Percentiles rank a stretch among this genome's conserved stretches.
Conservation (phyloP, 1,284 basidiomycete species). For the Leccinum griseonigrum region DNA sequence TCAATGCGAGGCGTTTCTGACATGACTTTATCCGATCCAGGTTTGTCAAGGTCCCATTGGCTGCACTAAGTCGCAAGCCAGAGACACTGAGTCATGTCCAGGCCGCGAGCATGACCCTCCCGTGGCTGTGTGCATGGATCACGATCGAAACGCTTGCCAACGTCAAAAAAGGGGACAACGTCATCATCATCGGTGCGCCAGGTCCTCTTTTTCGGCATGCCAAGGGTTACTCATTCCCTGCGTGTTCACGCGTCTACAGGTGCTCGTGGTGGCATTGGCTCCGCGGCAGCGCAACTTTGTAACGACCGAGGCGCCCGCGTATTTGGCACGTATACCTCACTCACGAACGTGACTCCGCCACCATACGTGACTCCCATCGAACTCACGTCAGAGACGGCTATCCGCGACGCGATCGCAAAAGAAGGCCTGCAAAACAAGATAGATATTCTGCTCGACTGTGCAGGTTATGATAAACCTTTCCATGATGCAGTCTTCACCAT, state of each 20-base stretch:
- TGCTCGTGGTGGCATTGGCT: constrained; percentile 36
- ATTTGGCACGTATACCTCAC: constrained; percentile 36
- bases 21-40: constrained; percentile 5
- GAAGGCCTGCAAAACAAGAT: constrained; percentile 31
- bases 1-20: constrained; percentile 1
- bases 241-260: constrained; percentile 17
- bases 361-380: constrained; percentile 32
- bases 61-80: constrained; percentile 32
- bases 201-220: not conserved
- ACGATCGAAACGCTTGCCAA: constrained; percentile 34
- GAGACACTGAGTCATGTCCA: constrained; percentile 21
- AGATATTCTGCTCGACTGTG: constrained; percentile 35
- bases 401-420: constrained; percentile 28
- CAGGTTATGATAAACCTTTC: constrained; percentile 33
- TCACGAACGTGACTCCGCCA: constrained; percentile 21
- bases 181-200: constrained; percentile 31
- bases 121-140: constrained; percentile 39
- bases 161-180: constrained; percentile 34
- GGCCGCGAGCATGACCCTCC: constrained; percentile 35
- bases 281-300: constrained; percentile 34
- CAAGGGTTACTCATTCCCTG: not conserved
- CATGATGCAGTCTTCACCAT: constrained; percentile 35
- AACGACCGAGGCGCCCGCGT: constrained; percentile 31
- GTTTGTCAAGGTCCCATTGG: constrained; percentile 31
- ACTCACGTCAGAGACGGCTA: constrained; percentile 30